Evolutionary conservation across 768 basidiomycete species (phyloP).

Genomic region (Suillus tomentosus): DNA sequence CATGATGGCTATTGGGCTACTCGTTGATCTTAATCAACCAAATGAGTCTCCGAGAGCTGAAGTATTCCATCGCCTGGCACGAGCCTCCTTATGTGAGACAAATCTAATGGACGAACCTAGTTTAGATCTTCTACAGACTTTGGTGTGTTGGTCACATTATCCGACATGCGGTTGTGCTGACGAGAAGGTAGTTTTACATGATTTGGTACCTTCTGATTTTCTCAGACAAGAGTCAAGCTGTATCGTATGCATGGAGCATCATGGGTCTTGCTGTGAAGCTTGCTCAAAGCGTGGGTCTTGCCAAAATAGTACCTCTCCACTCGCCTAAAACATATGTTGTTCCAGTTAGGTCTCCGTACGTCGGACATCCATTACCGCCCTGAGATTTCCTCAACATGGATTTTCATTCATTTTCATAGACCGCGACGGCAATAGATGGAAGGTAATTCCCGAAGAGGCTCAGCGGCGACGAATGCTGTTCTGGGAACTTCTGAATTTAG

Average conservation of each 20-base stretch:
- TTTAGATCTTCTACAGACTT: conserved; percentile 68
- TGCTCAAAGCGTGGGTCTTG: conserved; percentile 62
- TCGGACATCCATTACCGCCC: conserved; percentile 21
- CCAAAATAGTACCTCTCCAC: conserved; percentile 8
- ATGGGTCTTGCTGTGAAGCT: conserved; percentile 76
- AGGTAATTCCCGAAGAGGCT: conserved; percentile 70
- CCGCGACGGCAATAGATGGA: conserved; percentile 63
- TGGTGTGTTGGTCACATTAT: conserved; percentile 43
- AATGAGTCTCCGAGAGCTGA: conserved; percentile 60
- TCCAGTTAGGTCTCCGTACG: conserved; percentile 69
- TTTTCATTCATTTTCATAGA: conserved; percentile 43
- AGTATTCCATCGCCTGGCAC: conserved; percentile 64
- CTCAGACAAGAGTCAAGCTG: conserved; percentile 71
- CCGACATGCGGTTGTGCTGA: conserved; percentile 31
- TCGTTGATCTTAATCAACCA: conserved; percentile 62
- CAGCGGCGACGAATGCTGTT: conserved; percentile 69
- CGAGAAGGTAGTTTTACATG: conserved; percentile 62
- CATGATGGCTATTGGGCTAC: conserved; percentile 70
- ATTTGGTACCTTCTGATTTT: conserved; percentile 75
- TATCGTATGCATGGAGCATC: conserved; percentile 74
- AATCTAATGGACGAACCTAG: conserved; percentile 76
- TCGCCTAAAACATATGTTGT: conserved; percentile 13
- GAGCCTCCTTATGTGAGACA: conserved; percentile 70
- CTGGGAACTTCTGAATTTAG: conserved; percentile 75
- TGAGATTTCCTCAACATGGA: conserved; percentile 13